phyloP scores from a whole-genome alignment of 441 rosid genomes.

The Syzygium syzygioides region DNA sequence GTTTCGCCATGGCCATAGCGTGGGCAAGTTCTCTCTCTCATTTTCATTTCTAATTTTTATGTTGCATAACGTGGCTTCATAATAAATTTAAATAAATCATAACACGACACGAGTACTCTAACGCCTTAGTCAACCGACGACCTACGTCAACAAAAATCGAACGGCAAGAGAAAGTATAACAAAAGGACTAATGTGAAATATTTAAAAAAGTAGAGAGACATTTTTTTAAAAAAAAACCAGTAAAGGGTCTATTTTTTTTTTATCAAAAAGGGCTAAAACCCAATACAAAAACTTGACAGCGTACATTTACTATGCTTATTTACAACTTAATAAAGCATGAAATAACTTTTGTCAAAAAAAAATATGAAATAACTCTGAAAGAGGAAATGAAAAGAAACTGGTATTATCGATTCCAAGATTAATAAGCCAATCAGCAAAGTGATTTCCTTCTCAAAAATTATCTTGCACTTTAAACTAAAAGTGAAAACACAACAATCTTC shows the following conservation, averaged over 20 bases:
- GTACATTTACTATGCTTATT: fast-evolving
- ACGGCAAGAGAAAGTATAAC: neutral
- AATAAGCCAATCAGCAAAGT: too few species aligned
- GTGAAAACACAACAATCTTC: fast-evolving
- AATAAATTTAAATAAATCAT: neutral
- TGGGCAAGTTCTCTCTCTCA: neutral
- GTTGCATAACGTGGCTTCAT: neutral
- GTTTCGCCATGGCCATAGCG: too few species aligned
- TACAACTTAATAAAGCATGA: too few species aligned
- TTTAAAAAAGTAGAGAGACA: neutral
- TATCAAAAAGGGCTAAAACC: neutral
- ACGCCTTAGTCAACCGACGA: neutral
- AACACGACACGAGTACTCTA: neutral
- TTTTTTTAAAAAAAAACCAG: too few species aligned
- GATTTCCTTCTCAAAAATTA: too few species aligned
- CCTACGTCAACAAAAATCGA: neutral
- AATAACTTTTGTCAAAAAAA: neutral
- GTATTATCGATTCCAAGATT: too few species aligned
- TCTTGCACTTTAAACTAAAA: neutral
- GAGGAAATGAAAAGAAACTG: neutral
- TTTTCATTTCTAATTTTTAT: neutral
- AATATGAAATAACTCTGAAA: neutral
- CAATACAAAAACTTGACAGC: fast-evolving
- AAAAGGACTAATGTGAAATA: neutral
- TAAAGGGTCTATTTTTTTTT: neutral